Evolutionary conservation across 2,329 filamentous ascomycete genomes (phyloP), one percentile per base, ranked within the genome.

Genomic region (Zelopaecilomyces penicillatus): DNA sequence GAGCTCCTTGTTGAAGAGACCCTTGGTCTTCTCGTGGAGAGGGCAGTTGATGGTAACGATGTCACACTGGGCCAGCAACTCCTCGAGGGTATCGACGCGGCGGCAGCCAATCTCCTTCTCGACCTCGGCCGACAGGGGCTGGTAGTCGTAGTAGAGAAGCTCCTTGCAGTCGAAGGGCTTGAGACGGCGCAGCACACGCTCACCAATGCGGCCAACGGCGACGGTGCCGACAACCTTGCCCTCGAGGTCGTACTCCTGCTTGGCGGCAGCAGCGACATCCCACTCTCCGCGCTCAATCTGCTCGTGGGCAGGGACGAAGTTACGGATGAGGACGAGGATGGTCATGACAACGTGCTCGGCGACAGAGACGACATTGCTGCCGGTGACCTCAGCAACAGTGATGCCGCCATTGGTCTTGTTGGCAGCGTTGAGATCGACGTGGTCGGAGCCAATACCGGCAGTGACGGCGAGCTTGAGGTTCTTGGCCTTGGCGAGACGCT

Each of bases 341-440:
- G 93, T 98, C 93, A 98, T 97, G 73, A 98, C 72, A 58, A 98
- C 93, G 74, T 98, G 93, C 80, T 98, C 93, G 49, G 93, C 93
- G 53, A 98, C 93, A 42, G 93, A 97, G 59, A 96, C 90, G 59
- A 98, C 93, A 68, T 98, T 98, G 73, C 86, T 94, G 64, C 93
- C 93, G 7, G 93, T 98, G 54, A 98, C 93, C 70, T 98, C 93
- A 53, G 89, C 90, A 51, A 98, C 93, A 57, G 90, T 98, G 72
- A 97, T 74, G 65, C 93, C 93, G 61, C 91, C 91, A 67, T 98
- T 98, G 72, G 90, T 96, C 75, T 84, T 90, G 85, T 97, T 97
- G 67, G 93, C 93, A 37, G 87, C 89, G 67, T 97, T 82, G 52
- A 97, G 81, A 73, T 98, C 93, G 65, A 98, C 87, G 70, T 98